These are phyloP conservation scores for Auriscalpium vulgare DNA, from an alignment of 768 basidiomycete genomes.

Conservation along the genomic window DNA sequence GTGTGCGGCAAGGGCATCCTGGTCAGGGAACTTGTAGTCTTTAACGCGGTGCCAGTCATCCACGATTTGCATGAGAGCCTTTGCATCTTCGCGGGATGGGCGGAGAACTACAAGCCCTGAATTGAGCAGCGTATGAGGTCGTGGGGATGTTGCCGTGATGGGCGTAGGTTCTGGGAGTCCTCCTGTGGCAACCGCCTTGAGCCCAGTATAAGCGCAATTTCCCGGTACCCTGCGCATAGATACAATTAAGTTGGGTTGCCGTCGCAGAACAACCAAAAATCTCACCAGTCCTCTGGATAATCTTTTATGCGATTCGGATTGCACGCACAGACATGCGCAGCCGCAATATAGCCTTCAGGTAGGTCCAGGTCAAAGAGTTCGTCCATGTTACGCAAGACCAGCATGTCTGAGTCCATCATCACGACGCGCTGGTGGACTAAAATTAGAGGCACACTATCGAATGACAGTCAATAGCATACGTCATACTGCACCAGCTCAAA, in stretches of 20 bases:
- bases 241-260: neutral
- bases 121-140: conserved; percentile 81
- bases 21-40: conserved; percentile 77
- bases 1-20: conserved; percentile 78
- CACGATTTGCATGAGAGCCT: conserved; percentile 49
- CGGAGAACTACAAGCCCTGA: conserved; percentile 81
- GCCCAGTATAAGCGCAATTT: conserved; percentile 77
- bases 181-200: conserved; percentile 25
- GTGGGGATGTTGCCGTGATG: conserved; percentile 41
- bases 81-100: conserved; percentile 54
- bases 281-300: conserved; percentile 85
- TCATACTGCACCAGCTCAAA: conserved; percentile 67
- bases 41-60: conserved; percentile 44
- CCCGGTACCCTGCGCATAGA: conserved; percentile 63
- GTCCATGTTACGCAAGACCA: conserved; percentile 79
- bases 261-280: conserved; percentile 8
- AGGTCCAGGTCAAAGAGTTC: conserved; percentile 50
- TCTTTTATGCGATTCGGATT: conserved; percentile 80
- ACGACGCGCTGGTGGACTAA: conserved; percentile 51
- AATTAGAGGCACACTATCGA: conserved; percentile 1
- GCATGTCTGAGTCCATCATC: conserved; percentile 85
- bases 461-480: conserved; percentile 27
- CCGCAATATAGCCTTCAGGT: conserved; percentile 69
- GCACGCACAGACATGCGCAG: conserved; percentile 87
- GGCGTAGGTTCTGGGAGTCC: conserved; percentile 33